Evolutionary conservation across 768 basidiomycete genomes (phyloP).

Genomic region (Pleurotus ostreatus): DNA sequence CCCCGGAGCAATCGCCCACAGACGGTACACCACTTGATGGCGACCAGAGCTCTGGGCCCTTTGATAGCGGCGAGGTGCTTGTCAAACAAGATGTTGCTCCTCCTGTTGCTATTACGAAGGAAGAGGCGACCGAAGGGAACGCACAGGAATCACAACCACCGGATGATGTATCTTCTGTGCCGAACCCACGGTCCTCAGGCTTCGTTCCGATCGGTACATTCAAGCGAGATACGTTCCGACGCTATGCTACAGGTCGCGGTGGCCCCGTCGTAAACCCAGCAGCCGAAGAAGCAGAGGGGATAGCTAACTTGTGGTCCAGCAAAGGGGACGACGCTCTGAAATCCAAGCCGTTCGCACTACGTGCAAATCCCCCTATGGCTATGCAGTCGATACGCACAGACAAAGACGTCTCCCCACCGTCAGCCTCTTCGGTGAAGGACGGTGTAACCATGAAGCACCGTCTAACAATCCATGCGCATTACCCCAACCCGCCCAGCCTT

Average conservation of each 20-base stretch:
- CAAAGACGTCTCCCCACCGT: constrained; percentile 32
- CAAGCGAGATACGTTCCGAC: constrained; percentile 34
- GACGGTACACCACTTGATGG: constrained; percentile 27
- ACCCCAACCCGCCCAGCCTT: background rate
- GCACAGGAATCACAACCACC: constrained; percentile 9
- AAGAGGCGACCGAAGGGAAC: background rate
- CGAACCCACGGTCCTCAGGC: constrained; percentile 74
- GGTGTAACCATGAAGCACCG: background rate
- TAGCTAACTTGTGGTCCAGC: constrained; percentile 37
- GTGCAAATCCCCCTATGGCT: constrained; percentile 14
- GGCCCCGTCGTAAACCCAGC: constrained; percentile 20
- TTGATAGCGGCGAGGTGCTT: background rate
- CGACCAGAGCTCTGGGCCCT: background rate
- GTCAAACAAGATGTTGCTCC: background rate
- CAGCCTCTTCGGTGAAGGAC: constrained; percentile 13
- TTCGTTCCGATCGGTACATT: constrained; percentile 64
- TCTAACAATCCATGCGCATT: background rate
- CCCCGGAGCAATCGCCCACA: constrained; percentile 43
- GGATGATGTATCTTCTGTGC: constrained; percentile 31
- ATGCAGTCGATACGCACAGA: constrained; percentile 32
- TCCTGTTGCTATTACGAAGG: background rate
- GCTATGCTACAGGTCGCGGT: constrained; percentile 20
- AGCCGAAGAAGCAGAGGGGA: constrained; percentile 30
- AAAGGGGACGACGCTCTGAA: background rate
- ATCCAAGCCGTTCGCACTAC: constrained; percentile 5